phyloP scores from a whole-genome alignment of 208 protist species.

The Crithidia thermophila region DNA sequence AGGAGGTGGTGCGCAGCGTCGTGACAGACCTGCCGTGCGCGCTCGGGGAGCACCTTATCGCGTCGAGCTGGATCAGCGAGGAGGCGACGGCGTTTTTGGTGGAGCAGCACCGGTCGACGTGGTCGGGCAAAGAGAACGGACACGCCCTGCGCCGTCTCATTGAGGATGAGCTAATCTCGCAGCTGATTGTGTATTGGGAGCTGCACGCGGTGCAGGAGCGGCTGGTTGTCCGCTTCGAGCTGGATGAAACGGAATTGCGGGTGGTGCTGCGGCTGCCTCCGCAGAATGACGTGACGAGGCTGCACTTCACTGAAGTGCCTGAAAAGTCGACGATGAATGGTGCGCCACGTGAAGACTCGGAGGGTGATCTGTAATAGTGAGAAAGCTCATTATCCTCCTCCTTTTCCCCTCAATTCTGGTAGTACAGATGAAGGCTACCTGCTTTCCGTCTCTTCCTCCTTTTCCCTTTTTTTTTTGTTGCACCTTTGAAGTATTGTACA shows the following conservation, averaged over 20 bases:
- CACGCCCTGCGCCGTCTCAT: conserved; percentile 61
- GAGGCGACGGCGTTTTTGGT: conserved; percentile 63
- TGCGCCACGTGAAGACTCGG: background rate
- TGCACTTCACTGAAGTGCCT: background rate
- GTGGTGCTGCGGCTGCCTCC: conserved; percentile 19
- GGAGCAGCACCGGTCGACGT: conserved; percentile 40
- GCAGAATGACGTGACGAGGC: background rate
- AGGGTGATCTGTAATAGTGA: background rate
- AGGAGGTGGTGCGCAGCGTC: conserved; percentile 52
- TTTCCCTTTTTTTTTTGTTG: too few species aligned
- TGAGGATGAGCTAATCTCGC: conserved; percentile 62
- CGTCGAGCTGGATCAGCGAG: conserved; percentile 56
- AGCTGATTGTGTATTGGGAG: conserved; percentile 53
- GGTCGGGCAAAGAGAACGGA: conserved; percentile 71
- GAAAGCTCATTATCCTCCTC: too few species aligned
- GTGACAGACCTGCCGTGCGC: conserved; percentile 57
- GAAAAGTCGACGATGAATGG: background rate
- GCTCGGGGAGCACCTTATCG: conserved; percentile 28
- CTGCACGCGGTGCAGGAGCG: conserved; percentile 18
- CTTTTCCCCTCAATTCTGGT: background rate
- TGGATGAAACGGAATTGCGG: conserved; percentile 22
- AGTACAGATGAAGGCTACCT: background rate
- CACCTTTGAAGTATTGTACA: too few species aligned
- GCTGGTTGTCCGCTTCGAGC: conserved; percentile 22
- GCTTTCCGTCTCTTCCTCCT: background rate